Evolutionary conservation across 2,329 filamentous ascomycete species (phyloP).

Genomic region (Zelopaecilomyces penicillatus): DNA sequence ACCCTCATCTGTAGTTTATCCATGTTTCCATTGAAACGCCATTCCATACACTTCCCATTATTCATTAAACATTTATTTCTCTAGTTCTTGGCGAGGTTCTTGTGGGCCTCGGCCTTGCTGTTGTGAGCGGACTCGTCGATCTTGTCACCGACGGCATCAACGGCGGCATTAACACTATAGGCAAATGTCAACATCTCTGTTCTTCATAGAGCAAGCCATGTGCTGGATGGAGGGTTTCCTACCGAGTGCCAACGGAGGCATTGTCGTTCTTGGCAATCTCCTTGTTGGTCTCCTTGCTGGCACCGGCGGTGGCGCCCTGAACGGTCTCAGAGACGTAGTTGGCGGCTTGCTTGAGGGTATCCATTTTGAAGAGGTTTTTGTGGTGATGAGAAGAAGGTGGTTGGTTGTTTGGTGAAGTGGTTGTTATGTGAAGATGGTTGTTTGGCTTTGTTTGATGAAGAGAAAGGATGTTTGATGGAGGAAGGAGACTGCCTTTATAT

Average conservation of each 20-base stretch:
- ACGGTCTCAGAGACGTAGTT: conserved; percentile 63
- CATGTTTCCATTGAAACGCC: too few species aligned
- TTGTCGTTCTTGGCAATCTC: conserved; percentile 55
- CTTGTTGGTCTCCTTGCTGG: conserved; percentile 66
- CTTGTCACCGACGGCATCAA: conserved; percentile 43
- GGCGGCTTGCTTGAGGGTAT: conserved; percentile 49
- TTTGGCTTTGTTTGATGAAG: conserved; percentile 12
- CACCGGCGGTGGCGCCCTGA: conserved; percentile 46
- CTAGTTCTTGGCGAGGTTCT: conserved; percentile 24
- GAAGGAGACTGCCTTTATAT: background rate
- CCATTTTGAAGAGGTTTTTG: conserved; percentile 32
- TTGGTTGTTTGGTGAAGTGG: conserved; percentile 13
- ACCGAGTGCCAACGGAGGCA: conserved; percentile 46
- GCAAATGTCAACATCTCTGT: conserved; percentile 18
- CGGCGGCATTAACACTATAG: conserved; percentile 34
- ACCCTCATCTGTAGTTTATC: too few species aligned
- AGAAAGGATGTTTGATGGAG: background rate
- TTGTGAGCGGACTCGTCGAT: conserved; percentile 32
- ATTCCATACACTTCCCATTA: too few species aligned
- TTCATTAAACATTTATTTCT: background rate
- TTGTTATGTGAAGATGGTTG: conserved; percentile 7
- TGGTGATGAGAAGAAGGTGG: conserved; percentile 9
- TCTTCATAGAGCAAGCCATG: background rate
- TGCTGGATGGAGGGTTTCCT: conserved; percentile 15
- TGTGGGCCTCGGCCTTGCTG: conserved; percentile 34